Percentiles rank a stretch among this genome's conserved stretches.
Conservation (phyloP, 208 protist species). For the Trypanosoma conorhini region DNA sequence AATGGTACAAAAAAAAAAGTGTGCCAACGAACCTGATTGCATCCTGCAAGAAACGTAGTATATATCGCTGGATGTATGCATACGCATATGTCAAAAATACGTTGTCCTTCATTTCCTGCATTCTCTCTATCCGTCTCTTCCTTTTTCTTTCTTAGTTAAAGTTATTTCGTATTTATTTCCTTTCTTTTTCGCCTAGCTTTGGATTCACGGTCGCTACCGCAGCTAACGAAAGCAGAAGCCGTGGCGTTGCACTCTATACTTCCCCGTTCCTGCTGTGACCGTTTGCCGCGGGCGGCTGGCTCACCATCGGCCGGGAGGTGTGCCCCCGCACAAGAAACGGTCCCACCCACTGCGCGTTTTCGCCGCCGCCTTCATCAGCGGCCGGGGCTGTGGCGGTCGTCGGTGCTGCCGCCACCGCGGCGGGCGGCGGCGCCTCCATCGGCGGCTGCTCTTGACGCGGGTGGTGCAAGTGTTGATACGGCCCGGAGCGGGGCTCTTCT, state of each 20-base stretch:
- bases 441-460: background rate
- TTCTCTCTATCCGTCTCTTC: no score
- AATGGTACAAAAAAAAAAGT: no score
- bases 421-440: background rate
- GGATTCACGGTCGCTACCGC: no score
- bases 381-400: background rate
- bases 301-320: conserved; percentile 70
- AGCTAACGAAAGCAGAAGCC: no score
- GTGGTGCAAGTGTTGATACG: conserved; percentile 60
- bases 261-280: background rate
- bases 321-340: conserved; percentile 61
- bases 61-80: no score
- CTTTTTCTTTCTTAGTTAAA: no score
- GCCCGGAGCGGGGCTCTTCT: conserved; percentile 18
- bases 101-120: no score
- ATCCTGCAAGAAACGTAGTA: no score
- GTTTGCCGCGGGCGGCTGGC: background rate
- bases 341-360: conserved; percentile 29
- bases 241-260: background rate
- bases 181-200: no score
- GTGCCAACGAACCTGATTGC: no score
- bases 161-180: no score
- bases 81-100: no score
- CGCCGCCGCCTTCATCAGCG: conserved; percentile 3
- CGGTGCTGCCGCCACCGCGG: background rate